Percentiles rank a stretch among this genome's conserved stretches.
Evolutionary conservation across 805 yeast genomes (phyloP).

Genomic region (Jamesozyma rosinii): DNA sequence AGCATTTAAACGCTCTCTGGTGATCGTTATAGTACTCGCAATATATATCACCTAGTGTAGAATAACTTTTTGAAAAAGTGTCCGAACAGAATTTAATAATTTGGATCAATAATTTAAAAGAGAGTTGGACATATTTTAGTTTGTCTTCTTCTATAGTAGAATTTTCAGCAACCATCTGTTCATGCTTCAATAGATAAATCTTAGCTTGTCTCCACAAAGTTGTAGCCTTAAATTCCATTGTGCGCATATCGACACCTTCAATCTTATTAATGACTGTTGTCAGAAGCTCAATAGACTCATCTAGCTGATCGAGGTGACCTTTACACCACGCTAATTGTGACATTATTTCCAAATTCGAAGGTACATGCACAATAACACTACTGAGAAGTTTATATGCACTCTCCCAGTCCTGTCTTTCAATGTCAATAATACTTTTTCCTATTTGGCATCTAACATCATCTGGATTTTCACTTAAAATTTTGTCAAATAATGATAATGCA

Average conservation of each 20-base stretch:
- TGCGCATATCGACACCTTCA: conserved; percentile 43
- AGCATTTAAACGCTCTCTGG: conserved; percentile 73
- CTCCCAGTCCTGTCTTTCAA: conserved; percentile 50
- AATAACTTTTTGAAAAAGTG: conserved; percentile 67
- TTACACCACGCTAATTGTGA: conserved; percentile 75
- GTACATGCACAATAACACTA: conserved; percentile 39
- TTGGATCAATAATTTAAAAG: conserved; percentile 50
- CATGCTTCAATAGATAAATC: conserved; percentile 38
- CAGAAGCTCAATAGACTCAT: conserved; percentile 33
- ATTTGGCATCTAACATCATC: conserved; percentile 53
- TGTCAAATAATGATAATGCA: conserved; percentile 65
- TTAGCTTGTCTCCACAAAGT: conserved; percentile 68
- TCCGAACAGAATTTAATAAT: conserved; percentile 56
- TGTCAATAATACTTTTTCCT: conserved; percentile 72
- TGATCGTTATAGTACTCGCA: conserved; percentile 47
- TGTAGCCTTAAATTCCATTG: conserved; percentile 49
- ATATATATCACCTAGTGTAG: conserved; percentile 73
- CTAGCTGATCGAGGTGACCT: conserved; percentile 45
- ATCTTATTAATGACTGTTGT: conserved; percentile 26
- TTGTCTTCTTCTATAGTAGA: conserved; percentile 8
- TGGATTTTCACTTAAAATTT: conserved; percentile 41
- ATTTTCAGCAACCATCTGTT: conserved; percentile 6
- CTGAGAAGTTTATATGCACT: conserved; percentile 48
- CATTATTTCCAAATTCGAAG: conserved; percentile 50
- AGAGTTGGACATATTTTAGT: conserved; percentile 32